A percentile compares a stretch with the other conserved stretches of the same genome.
Evolutionary conservation across 805 yeast species (phyloP).

Genomic region (Metschnikowia cubensis): DNA sequence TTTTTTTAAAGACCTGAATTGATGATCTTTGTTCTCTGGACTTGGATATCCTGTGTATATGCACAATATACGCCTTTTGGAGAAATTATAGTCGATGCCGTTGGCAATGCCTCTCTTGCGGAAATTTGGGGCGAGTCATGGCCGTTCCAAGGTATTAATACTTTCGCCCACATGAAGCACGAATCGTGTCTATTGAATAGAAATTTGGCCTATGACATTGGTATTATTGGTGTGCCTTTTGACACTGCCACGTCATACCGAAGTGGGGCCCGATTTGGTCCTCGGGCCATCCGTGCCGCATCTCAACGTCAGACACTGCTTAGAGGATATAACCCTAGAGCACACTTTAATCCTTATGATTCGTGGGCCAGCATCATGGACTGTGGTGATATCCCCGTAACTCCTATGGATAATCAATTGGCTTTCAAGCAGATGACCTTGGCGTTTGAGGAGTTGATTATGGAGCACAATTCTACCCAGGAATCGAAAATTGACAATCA

Average conservation of each 20-base stretch:
- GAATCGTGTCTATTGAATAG: constrained; percentile 53
- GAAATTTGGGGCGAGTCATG: constrained; percentile 71
- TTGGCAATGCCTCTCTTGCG: constrained; percentile 28
- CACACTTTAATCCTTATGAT: constrained; percentile 50
- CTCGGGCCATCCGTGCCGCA: constrained; percentile 62
- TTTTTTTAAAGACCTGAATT: not conserved
- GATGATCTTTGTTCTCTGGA: not conserved
- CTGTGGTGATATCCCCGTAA: constrained; percentile 56
- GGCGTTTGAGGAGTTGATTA: constrained; percentile 54
- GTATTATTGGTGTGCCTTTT: constrained; percentile 74
- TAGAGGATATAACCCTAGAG: constrained; percentile 68
- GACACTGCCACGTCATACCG: constrained; percentile 79
- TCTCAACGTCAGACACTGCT: constrained; percentile 66
- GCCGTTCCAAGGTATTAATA: constrained; percentile 65
- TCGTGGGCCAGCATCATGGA: constrained; percentile 49
- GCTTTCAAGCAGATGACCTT: constrained; percentile 52
- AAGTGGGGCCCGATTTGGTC: constrained; percentile 84
- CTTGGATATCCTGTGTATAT: not conserved
- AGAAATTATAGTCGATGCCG: constrained; percentile 5
- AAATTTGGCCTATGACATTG: constrained; percentile 57
- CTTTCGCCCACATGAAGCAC: constrained; percentile 71
- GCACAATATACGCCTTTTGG: constrained; percentile 8
- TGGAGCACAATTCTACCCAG: constrained; percentile 29
- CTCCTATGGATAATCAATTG: constrained; percentile 55
- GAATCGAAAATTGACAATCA: constrained; percentile 3